Conservation (phyloP, 2,329 filamentous ascomycete genomes). For the Calycina marina region DNA sequence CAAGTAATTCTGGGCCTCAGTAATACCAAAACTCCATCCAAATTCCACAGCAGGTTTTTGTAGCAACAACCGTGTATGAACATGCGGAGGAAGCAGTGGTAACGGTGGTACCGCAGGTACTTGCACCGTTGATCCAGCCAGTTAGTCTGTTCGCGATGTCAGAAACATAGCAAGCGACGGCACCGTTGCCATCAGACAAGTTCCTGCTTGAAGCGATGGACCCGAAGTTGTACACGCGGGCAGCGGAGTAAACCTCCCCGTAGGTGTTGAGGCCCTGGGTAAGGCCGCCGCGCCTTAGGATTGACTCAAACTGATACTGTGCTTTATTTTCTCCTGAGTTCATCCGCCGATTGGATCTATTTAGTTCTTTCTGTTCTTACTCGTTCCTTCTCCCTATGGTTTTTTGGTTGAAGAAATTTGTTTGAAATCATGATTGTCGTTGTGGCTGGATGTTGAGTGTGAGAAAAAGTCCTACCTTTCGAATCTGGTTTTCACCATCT, state of each 20-base stretch:
- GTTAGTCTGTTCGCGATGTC: constrained; percentile 13
- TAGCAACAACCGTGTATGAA: not conserved
- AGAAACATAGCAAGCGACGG: constrained; percentile 11
- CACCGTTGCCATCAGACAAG: constrained; percentile 12
- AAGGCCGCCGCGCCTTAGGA: not conserved
- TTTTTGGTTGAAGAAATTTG: too few relatives aligned
- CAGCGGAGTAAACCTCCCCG: constrained; percentile 21
- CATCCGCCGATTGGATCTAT: too few relatives aligned
- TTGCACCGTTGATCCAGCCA: too few relatives aligned
- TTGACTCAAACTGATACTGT: too few relatives aligned
- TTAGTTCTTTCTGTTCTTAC: too few relatives aligned
- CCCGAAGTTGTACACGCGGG: constrained; percentile 27
- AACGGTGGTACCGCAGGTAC: too few relatives aligned
- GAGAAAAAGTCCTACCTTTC: too few relatives aligned
- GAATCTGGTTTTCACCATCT: too few relatives aligned
- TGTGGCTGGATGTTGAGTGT: too few relatives aligned
- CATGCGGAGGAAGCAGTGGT: not conserved
- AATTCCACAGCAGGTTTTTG: not conserved
- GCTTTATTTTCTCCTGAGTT: too few relatives aligned
- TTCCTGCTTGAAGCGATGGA: constrained; percentile 20
- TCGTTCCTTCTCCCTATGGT: too few relatives aligned
- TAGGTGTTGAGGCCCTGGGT: not conserved
- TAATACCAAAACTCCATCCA: not conserved
- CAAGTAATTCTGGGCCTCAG: not conserved
- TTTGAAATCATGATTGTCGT: too few relatives aligned